Evolutionary conservation across 768 basidiomycete genomes (phyloP).

Genomic region (Tricholoma matsutake): DNA sequence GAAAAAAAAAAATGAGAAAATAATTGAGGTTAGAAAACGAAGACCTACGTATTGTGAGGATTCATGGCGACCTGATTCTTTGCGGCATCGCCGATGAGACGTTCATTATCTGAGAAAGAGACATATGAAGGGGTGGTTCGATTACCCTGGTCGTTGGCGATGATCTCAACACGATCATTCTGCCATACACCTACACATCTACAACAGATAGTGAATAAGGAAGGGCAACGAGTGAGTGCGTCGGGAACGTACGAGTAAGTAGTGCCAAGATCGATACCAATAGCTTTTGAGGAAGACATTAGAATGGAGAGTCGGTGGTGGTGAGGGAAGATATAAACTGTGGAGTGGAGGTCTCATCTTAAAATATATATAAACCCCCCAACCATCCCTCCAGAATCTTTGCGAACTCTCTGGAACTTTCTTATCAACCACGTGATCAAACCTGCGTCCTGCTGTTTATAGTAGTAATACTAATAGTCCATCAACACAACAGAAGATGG

Average conservation of each 20-base stretch:
- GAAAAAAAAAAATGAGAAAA: slow-evolving; percentile 3
- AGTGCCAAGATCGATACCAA: slow-evolving; percentile 90
- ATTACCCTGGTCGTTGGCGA: slow-evolving; percentile 93
- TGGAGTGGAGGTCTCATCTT: slow-evolving; percentile 23
- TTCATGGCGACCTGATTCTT: slow-evolving; percentile 99
- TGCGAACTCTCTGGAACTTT: slow-evolving; percentile 46
- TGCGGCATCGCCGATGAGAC: slow-evolving; percentile 98
- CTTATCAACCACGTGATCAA: slow-evolving; percentile 32
- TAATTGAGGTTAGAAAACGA: background rate
- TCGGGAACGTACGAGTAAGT: slow-evolving; percentile 92
- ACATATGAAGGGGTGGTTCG: slow-evolving; percentile 96
- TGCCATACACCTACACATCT: slow-evolving; percentile 99
- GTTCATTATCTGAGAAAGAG: slow-evolving; percentile 91
- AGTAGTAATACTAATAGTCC: background rate
- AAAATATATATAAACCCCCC: slow-evolving; percentile 26
- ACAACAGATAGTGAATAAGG: slow-evolving; percentile 17
- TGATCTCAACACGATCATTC: slow-evolving; percentile 99
- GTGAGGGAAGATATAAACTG: slow-evolving; percentile 4
- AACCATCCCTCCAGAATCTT: slow-evolving; percentile 29
- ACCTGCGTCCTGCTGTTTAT: slow-evolving; percentile 19
- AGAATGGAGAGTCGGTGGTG: slow-evolving; percentile 12
- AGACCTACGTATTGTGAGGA: slow-evolving; percentile 79
- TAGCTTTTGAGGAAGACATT: slow-evolving; percentile 72
- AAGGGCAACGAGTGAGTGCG: too few species aligned
- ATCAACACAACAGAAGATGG: background rate